Conservation (phyloP, 768 basidiomycete genomes). For the Fomitopsis serialis region DNA sequence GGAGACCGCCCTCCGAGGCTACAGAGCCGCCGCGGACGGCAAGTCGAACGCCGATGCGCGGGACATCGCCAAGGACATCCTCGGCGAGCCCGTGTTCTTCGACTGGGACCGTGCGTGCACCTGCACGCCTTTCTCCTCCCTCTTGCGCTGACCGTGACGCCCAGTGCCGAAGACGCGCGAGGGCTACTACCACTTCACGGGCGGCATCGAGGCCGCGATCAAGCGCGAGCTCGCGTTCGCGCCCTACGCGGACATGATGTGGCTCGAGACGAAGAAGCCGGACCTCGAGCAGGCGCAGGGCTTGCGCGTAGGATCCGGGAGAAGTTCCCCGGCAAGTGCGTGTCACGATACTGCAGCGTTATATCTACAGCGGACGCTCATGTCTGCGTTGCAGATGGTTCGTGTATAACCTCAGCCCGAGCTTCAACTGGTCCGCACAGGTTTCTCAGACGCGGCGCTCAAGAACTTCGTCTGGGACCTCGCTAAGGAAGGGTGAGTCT, state of each 20-base stretch:
- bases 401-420: slow-evolving; percentile 91
- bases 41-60: slow-evolving; percentile 74
- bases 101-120: slow-evolving; percentile 76
- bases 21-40: slow-evolving; percentile 49
- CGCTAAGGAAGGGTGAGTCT: slow-evolving; percentile 72
- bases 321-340: slow-evolving; percentile 67
- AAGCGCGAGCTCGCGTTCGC: slow-evolving; percentile 77
- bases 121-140: background rate
- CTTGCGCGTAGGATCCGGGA: slow-evolving; percentile 75
- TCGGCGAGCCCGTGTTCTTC: slow-evolving; percentile 75
- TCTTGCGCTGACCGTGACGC: too few relatives aligned
- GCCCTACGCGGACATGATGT: slow-evolving; percentile 84
- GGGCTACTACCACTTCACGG: slow-evolving; percentile 85
- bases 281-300: slow-evolving; percentile 72
- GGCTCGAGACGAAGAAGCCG: slow-evolving; percentile 92
- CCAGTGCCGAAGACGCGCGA: slow-evolving; percentile 78
- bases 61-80: slow-evolving; percentile 64
- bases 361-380: background rate
- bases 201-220: slow-evolving; percentile 78
- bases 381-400: slow-evolving; percentile 52
- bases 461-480: slow-evolving; percentile 89
- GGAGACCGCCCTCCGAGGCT: slow-evolving; percentile 49
- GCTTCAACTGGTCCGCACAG: slow-evolving; percentile 87
- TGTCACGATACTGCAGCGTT: background rate
- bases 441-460: slow-evolving; percentile 71